These are phyloP conservation scores for Hypericum perforatum DNA, from an alignment of 345 rosid genomes.

Conservation along the genomic window DNA sequence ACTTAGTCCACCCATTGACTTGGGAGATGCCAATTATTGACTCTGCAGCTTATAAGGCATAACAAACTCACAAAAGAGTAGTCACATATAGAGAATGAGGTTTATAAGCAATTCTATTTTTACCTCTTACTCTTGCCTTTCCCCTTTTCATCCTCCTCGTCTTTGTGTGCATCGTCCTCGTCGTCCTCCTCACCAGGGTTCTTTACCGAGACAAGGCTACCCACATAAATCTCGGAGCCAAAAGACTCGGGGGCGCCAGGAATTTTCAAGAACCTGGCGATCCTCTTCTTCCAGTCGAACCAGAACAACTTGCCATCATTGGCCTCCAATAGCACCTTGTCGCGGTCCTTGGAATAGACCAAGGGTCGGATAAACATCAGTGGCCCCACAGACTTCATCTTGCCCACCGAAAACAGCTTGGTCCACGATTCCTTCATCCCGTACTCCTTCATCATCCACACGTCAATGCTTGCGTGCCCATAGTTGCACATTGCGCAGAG, in stretches of 20 bases:
- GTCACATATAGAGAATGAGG: too few species aligned
- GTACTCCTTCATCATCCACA: constrained; percentile 12
- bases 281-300: constrained; percentile 4
- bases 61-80: too few species aligned
- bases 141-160: not conserved
- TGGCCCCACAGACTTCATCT: not conserved
- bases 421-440: constrained; percentile 7
- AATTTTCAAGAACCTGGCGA: constrained; percentile 1
- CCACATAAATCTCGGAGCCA: constrained; percentile 3
- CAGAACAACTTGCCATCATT: constrained; percentile 6
- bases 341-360: constrained; percentile 4
- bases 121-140: not conserved
- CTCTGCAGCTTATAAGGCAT: too few species aligned
- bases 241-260: constrained; percentile 3
- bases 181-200: not conserved
- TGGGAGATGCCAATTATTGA: too few species aligned
- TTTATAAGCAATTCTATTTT: not conserved
- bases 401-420: constrained; percentile 2
- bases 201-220: not conserved
- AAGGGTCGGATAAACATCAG: constrained; percentile 1
- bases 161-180: not conserved
- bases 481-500: constrained; percentile 17
- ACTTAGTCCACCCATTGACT: too few species aligned
- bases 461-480: constrained; percentile 1
- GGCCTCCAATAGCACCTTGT: constrained; percentile 3